These are phyloP conservation scores for Phialocephala subalpina DNA, from an alignment of 2,329 filamentous ascomycete species.

Conservation along the genomic window DNA sequence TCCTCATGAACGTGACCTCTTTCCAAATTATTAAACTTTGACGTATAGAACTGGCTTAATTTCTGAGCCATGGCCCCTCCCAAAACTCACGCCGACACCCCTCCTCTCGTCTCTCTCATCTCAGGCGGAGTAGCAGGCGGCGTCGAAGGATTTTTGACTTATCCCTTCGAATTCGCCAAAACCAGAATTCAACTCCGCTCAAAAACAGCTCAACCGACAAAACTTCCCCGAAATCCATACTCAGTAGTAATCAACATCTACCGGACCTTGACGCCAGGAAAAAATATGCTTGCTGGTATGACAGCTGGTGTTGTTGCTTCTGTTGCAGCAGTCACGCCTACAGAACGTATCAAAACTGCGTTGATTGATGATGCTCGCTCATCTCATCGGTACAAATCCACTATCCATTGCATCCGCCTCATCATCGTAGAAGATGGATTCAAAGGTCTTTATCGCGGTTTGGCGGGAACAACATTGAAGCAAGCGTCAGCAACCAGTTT, in stretches of 20 bases:
- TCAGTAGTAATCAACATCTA: conserved; percentile 62
- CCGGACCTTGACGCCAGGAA: conserved; percentile 58
- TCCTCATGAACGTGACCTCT: not conserved
- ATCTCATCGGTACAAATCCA: conserved; percentile 41
- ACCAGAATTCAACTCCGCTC: conserved; percentile 65
- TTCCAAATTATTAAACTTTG: not conserved
- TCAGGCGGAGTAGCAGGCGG: conserved; percentile 40
- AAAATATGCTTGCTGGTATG: conserved; percentile 71
- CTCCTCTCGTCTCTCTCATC: conserved; percentile 34
- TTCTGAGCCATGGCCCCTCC: conserved; percentile 3
- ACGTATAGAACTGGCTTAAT: not conserved
- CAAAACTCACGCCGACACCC: conserved; percentile 13
- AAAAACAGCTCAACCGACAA: conserved; percentile 43
- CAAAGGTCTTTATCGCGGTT: conserved; percentile 52
- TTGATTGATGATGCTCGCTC: conserved; percentile 47
- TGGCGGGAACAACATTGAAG: conserved; percentile 55
- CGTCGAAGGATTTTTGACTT: conserved; percentile 47
- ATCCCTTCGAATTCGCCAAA: conserved; percentile 74
- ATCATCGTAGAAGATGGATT: conserved; percentile 52
- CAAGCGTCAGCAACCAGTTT: conserved; percentile 56
- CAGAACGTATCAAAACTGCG: conserved; percentile 73
- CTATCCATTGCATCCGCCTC: conserved; percentile 43
- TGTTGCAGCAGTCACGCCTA: conserved; percentile 71
- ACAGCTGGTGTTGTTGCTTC: conserved; percentile 67
- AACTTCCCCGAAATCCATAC: conserved; percentile 63